Percentiles rank a stretch among this genome's conserved stretches.
Evolutionary conservation across 768 basidiomycete species (phyloP).

Genomic region (Xerocomus spinulosus): DNA sequence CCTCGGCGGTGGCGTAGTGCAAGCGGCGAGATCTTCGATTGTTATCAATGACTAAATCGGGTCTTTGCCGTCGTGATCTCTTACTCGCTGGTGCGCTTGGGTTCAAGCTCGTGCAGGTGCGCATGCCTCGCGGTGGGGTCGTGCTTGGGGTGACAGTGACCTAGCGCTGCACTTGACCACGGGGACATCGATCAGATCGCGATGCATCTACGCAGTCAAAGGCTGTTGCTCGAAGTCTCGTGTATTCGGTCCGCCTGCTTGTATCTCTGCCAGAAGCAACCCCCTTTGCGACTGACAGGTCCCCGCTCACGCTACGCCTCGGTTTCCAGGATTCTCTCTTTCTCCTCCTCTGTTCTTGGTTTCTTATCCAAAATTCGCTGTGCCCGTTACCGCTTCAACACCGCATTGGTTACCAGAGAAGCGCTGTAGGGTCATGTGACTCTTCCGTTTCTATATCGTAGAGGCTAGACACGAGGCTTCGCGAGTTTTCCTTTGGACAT

Average conservation of each 20-base stretch:
- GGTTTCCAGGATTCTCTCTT: slow-evolving; percentile 19
- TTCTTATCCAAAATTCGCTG: slow-evolving; percentile 17
- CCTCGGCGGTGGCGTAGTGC: slow-evolving; percentile 42
- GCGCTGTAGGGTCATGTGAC: slow-evolving; percentile 7
- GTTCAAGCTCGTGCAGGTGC: slow-evolving; percentile 38
- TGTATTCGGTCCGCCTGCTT: slow-evolving; percentile 10
- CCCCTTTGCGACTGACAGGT: slow-evolving; percentile 35
- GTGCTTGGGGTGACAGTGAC: slow-evolving; percentile 35
- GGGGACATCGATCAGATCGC: slow-evolving; percentile 23
- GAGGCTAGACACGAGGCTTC: slow-evolving; percentile 17
- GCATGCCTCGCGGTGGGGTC: slow-evolving; percentile 35
- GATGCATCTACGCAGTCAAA: slow-evolving; percentile 3
- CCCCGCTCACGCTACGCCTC: slow-evolving; percentile 37
- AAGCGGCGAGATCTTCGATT: slow-evolving; percentile 35
- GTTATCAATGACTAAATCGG: slow-evolving; percentile 48
- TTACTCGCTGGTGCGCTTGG: slow-evolving; percentile 37
- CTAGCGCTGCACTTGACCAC: slow-evolving; percentile 28
- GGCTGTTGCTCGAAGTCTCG: slow-evolving; percentile 7
- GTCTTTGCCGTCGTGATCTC: slow-evolving; percentile 30
- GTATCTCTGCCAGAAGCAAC: slow-evolving; percentile 17
- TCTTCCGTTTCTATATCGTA: slow-evolving; percentile 10
- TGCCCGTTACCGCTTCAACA: slow-evolving; percentile 18
- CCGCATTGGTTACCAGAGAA: slow-evolving; percentile 10
- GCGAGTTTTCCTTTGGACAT: slow-evolving; percentile 9
- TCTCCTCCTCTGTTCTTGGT: slow-evolving; percentile 15